Conservation (phyloP, 768 basidiomycete genomes). For the Suillus decipiens region DNA sequence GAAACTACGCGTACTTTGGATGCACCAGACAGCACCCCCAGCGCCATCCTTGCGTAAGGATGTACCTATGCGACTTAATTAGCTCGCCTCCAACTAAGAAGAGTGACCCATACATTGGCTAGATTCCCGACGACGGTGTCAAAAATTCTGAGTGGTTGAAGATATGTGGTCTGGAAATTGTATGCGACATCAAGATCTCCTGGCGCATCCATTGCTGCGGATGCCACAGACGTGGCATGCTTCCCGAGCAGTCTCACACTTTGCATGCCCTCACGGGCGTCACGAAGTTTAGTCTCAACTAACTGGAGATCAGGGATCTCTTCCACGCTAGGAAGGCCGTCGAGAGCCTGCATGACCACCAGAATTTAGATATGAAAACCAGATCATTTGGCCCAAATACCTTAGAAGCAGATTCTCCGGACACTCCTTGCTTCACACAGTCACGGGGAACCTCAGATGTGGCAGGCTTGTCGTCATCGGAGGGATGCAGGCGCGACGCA, state of each 20-base stretch:
- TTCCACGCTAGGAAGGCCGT: background rate
- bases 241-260: background rate
- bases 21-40: constrained; percentile 3
- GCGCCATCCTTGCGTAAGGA: constrained; percentile 11
- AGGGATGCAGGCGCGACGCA: no score
- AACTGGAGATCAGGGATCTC: background rate
- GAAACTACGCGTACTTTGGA: background rate
- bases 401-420: background rate
- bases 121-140: background rate
- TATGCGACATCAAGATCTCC: background rate
- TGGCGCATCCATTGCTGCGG: background rate
- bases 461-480: background rate
- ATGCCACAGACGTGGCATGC: background rate
- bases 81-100: background rate
- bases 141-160: constrained; percentile 5
- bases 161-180: background rate
- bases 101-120: background rate
- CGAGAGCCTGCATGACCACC: background rate
- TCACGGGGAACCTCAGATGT: background rate
- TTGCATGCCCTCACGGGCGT: background rate
- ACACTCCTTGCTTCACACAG: background rate
- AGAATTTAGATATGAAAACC: background rate
- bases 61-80: constrained; percentile 1
- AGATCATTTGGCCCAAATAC: background rate
- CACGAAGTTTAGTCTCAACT: background rate